Base-by-base conservation (phyloP, 2,329 filamentous ascomycete species). In the Aureobasidium pullulans region DNA sequence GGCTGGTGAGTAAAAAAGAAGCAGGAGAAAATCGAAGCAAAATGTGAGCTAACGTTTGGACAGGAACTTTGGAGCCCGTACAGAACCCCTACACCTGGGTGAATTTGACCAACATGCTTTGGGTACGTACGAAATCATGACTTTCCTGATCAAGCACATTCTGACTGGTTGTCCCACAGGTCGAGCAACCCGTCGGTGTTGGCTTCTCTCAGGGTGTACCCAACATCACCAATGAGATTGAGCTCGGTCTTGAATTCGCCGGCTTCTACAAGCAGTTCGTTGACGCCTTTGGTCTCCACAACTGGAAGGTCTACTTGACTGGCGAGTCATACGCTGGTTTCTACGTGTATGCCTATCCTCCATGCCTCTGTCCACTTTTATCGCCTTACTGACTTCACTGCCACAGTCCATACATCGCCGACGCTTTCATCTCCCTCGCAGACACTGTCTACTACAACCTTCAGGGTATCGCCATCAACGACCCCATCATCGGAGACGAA, bases 71-170 rank as follows among this genome's bases (percentile, higher is more conserved):
- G 66, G 60, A 66, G 15, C 72, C 76, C 1, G 71, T 77, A 0
- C 69, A 72, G 60, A 78, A 78, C 61, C 72, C 74, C 0, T 78
- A 70, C 68, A 70, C 72, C 34, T 78, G 75, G 74, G 69, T 83
- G 61, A 87, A 87, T 53, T 72, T 93, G 37, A 88, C 88, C 57
- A 90, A 92, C 70, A 82, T 92, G 66, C 76, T 94, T 48, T 94
- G 85, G 82, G 79, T 81, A 11, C 15, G 37, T 40, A 40, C 3
- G 3, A 13, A 36, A 5, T 2, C 23, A 23, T 23, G 23, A 23
- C 23, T 23, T 23, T 4, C 23, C 23, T 3, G 23, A 23, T 23
- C 23, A 23, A 23, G 23, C 23, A 23, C 23, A 23, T 23, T 23
- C 23, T 23, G 23, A 40, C 15, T 40, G 37, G 6, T 2, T 7